A percentile compares a stretch with the other conserved stretches of the same genome.
Conservation (phyloP, 2,329 filamentous ascomycete species). For the Sclerotinia glacialis region DNA sequence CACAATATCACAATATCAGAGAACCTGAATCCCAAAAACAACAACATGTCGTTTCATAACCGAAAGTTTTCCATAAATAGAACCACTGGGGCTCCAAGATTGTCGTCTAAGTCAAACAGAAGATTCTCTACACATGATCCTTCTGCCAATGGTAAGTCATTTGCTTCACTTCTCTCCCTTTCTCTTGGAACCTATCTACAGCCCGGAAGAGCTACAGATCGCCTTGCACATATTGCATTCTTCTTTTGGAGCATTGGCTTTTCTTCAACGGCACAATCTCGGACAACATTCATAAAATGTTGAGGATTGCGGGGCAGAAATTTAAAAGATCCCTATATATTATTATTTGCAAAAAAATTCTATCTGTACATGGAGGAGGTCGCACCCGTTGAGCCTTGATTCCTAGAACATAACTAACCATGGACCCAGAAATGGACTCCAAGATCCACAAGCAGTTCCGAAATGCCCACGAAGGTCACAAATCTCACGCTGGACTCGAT, state of each 20-base stretch:
- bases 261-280: not conserved
- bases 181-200: not conserved
- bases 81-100: conserved; percentile 60
- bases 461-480: conserved; percentile 84
- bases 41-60: conserved; percentile 46
- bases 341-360: not conserved
- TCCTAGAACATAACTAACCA: not conserved
- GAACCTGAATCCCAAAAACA: not conserved
- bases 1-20: not conserved
- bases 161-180: not conserved
- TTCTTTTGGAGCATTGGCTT: not conserved
- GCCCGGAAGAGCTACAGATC: not conserved
- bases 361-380: not conserved
- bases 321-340: not conserved
- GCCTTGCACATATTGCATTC: not conserved
- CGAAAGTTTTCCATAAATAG: conserved; percentile 68
- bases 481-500: conserved; percentile 87
- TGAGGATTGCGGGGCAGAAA: conserved; percentile 9
- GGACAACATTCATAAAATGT: not conserved
- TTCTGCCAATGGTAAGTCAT: conserved; percentile 52
- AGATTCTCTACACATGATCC: conserved; percentile 60
- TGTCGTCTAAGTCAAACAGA: conserved; percentile 42
- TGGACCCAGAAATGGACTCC: conserved; percentile 67
- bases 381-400: not conserved
- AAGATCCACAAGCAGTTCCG: conserved; percentile 88